Conservation (phyloP, 1,139 yeast species). For the Yamadazyma atmosphaerica region DNA sequence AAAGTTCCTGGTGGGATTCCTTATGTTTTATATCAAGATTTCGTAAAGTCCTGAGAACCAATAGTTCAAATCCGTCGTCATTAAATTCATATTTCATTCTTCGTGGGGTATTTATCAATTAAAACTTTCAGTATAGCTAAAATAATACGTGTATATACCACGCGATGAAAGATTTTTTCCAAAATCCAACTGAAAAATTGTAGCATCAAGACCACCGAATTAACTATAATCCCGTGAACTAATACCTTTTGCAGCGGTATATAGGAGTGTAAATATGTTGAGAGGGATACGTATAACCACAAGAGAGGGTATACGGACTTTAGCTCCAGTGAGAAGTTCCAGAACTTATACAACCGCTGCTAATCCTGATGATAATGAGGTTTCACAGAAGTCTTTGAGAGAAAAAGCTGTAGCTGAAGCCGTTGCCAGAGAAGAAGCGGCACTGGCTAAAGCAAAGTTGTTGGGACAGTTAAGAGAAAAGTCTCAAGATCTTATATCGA, state of each 20-base stretch:
- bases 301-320: not conserved
- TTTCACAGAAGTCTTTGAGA: constrained; percentile 34
- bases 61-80: too few species aligned
- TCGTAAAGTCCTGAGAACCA: too few species aligned
- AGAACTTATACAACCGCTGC: not conserved
- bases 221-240: too few species aligned
- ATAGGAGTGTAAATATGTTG: too few species aligned
- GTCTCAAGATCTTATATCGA: constrained; percentile 27
- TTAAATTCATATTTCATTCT: too few species aligned
- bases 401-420: constrained; percentile 47
- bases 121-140: too few species aligned
- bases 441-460: constrained; percentile 34
- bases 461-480: constrained; percentile 36
- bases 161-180: not conserved
- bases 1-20: too few species aligned
- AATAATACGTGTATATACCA: not conserved
- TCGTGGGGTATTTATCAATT: too few species aligned
- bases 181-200: not conserved
- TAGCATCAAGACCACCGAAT: not conserved
- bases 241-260: too few species aligned
- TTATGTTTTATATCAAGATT: too few species aligned
- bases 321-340: not conserved
- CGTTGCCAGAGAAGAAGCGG: constrained; percentile 46
- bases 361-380: not conserved
- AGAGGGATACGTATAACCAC: not conserved